Base-by-base conservation (phyloP, 164 flowering plant genomes). In the Malania oleifera region DNA sequence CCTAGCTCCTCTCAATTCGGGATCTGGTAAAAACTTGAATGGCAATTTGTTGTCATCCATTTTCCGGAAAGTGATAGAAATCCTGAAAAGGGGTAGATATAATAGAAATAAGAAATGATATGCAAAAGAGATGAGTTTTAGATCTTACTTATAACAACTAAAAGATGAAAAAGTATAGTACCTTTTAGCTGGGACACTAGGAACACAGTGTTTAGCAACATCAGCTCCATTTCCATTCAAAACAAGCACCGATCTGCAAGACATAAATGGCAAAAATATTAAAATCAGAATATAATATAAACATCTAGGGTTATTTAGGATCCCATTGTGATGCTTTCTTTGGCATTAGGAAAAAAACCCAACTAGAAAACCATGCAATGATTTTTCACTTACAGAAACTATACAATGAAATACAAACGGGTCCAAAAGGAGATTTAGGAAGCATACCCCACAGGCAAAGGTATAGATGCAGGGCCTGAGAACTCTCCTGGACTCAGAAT, bases 371-470 rank as follows among this genome's bases (percentile, higher is more conserved):
- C n/a, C n/a, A n/a, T n/a, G n/a, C n/a, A n/a, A n/a, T n/a, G n/a
- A n/a, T n/a, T n/a, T n/a, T n/a, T n/a, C n/a, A n/a, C n/a, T n/a
- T n/a, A n/a, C n/a, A n/a, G n/a, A n/a, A n/a, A n/a, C n/a, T n/a
- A n/a, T n/a, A n/a, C 0, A 46, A 46, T 5, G 22, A 6, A 20
- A 20, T 20, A 12, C 25, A 15, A 22, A 8, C 1, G 20, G 25
- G 0, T 24, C 23, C 5, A 38, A 20, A 17, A 2, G 7, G 24
- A 17, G 19, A 13, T 13, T 20, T 25, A 20, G n/a, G 9, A 28
- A 59, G n/a, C 80, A 27, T 82, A 82, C 84, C 87, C 87, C 2
- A 80, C 60, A 31, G 87, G 84, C 31, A 82, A 53, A 19, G 84
- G 71, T 58, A 82, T 69, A 22, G 75, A 44, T 24, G 78, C 66